Percentiles rank a stretch among this genome's conserved stretches.
Evolutionary conservation across 495 filamentous ascomycete genomes (phyloP).

Genomic region (Hapsidospora chrysogenum): DNA sequence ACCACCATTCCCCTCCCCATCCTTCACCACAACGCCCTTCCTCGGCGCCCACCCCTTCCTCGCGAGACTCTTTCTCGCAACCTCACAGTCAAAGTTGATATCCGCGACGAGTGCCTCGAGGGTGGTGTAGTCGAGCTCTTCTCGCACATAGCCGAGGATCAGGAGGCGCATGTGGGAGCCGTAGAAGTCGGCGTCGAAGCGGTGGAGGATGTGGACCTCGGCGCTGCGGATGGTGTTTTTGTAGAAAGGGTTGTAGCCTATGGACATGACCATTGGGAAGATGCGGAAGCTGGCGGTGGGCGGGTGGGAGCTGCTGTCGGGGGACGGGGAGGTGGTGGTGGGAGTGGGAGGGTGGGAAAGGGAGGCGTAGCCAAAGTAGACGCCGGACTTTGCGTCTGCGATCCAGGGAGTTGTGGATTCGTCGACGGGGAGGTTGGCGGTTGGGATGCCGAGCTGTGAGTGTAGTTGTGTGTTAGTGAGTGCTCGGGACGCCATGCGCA

Average conservation of each 20-base stretch:
- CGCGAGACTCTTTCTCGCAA: constrained; percentile 56
- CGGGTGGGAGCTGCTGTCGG: constrained; percentile 1
- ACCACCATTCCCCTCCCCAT: constrained; percentile 10
- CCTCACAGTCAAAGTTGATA: constrained; percentile 75
- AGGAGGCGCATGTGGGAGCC: constrained; percentile 56
- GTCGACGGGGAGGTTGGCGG: constrained; percentile 84
- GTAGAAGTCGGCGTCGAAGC: constrained; percentile 69
- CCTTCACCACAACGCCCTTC: constrained; percentile 26
- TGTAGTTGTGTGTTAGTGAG: constrained; percentile 4
- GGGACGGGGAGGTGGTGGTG: constrained; percentile 12
- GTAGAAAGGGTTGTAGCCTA: constrained; percentile 94
- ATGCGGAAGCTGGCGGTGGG: constrained; percentile 17
- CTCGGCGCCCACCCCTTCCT: constrained; percentile 47
- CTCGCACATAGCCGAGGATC: constrained; percentile 74
- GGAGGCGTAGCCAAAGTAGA: constrained; percentile 84
- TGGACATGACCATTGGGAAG: constrained; percentile 81
- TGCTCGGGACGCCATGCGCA: no score
- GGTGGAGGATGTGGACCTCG: constrained; percentile 82
- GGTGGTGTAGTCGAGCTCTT: constrained; percentile 74
- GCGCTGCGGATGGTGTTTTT: constrained; percentile 68
- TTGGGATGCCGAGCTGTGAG: constrained; percentile 73
- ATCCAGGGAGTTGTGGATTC: constrained; percentile 52
- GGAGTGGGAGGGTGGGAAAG: constrained; percentile 32
- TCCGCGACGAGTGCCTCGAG: constrained; percentile 73
- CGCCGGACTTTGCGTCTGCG: constrained; percentile 50